Evolutionary conservation across 1,284 basidiomycete genomes (phyloP).

Genomic region (Trichosporon coremiiforme): DNA sequence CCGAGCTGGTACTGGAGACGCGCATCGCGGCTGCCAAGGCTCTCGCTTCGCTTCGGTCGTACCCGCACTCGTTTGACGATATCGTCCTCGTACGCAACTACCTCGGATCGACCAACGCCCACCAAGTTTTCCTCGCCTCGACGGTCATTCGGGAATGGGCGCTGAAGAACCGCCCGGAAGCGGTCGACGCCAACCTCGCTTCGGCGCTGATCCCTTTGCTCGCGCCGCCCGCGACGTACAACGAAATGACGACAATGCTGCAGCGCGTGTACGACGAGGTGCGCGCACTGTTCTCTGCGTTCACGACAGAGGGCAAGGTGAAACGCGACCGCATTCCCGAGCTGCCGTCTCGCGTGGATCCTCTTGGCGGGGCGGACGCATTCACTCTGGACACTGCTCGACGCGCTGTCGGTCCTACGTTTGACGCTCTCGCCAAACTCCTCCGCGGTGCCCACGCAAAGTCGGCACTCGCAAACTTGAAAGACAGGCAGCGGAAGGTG

Average conservation of each 20-base stretch:
- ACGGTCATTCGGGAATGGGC: constrained; percentile 95
- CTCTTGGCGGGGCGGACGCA: constrained; percentile 64
- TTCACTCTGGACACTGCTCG: constrained; percentile 84
- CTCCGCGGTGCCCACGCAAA: constrained; percentile 73
- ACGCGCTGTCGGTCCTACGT: constrained; percentile 70
- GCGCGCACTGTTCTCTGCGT: constrained; percentile 74
- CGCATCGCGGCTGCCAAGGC: constrained; percentile 79
- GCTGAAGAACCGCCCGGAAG: constrained; percentile 58
- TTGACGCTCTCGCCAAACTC: constrained; percentile 63
- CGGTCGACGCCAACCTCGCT: constrained; percentile 63
- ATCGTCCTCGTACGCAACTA: constrained; percentile 73
- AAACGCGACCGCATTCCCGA: constrained; percentile 75
- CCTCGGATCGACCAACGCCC: constrained; percentile 81
- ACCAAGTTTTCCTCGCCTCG: constrained; percentile 83
- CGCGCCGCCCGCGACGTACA: constrained; percentile 80
- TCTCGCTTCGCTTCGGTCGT: constrained; percentile 61
- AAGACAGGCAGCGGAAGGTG: constrained; percentile 75
- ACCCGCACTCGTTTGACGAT: constrained; percentile 35
- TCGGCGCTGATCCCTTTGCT: constrained; percentile 70
- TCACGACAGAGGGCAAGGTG: constrained; percentile 82
- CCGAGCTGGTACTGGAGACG: constrained; percentile 78
- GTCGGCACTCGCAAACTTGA: constrained; percentile 71
- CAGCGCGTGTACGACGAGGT: constrained; percentile 80
- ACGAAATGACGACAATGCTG: constrained; percentile 86
- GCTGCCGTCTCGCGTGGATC: constrained; percentile 75